Evolutionary conservation across 2,329 filamentous ascomycete species (phyloP), one percentile per base, ranked within the genome.

Genomic region (Microascus cirrosus): DNA sequence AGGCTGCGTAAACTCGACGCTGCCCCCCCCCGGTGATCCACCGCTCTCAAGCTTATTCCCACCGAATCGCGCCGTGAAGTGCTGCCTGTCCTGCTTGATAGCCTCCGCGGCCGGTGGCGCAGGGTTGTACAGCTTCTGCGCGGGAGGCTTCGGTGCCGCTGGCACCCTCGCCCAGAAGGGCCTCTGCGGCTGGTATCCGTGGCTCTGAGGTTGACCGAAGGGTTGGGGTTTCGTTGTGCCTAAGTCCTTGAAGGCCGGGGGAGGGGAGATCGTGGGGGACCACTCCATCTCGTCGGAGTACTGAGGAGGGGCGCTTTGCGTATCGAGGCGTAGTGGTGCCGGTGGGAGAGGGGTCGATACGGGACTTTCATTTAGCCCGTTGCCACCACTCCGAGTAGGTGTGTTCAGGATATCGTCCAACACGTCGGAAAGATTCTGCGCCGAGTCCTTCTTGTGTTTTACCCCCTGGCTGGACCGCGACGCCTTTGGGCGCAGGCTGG

Each of bases 151-250:
- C 18, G 86, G 85, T 2, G 83, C 82, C 2, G 82, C 78, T 10
- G 85, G 85, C 12, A 88, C 75, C 55, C 77, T 81, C 67, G 81
- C 85, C 74, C 81, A 83, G 66, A 89, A 87, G 12, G 82, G 79
- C 1, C 74, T 72, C 10, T 70, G 61, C 52, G 71, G 70, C 3
- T 68, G 67, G 57, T 74, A 71, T n/a, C 69, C 69, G 0, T n/a
- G 39, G 22, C 28, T 20, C 54, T 13, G 36, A n/a, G 35, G 42
- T 54, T 75, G 70, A 59, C 67, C 69, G 57, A 78, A 78, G 8
- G 70, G 67, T 6, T 57, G 71, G 61, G 56, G 74, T 71, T 59
- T 73, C 70, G 60, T 69, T 59, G 57, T 68, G 10, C 48, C 67
- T 58, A 70, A 67, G 48, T 71, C 63, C 58, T 73, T 68, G 60